Percentiles rank a stretch among this genome's conserved stretches.
Conservation (phyloP, 495 filamentous ascomycete species). For the Aspergillus saccharolyticus region DNA sequence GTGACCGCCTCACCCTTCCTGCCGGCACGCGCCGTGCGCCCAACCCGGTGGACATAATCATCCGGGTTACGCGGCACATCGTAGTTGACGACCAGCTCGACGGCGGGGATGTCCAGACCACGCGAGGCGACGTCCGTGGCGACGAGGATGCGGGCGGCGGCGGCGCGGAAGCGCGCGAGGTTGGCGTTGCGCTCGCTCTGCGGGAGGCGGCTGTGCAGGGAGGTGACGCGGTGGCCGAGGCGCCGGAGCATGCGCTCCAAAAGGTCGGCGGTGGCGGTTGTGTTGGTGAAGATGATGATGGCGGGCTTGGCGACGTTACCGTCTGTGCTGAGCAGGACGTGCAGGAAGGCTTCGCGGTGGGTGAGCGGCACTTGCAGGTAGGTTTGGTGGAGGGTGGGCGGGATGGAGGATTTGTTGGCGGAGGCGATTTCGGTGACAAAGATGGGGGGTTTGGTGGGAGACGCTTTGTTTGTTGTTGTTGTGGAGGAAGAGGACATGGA, state of each 20-base stretch:
- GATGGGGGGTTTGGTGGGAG: conserved; percentile 66
- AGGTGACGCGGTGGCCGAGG: conserved; percentile 83
- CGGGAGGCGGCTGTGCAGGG: conserved; percentile 78
- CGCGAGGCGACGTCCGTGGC: conserved; percentile 95
- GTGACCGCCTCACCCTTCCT: conserved; percentile 76
- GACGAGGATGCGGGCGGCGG: conserved; percentile 84
- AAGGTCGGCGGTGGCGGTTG: conserved; percentile 79
- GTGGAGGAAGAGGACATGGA: conserved; percentile 62
- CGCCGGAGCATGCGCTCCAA: conserved; percentile 79
- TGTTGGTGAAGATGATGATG: conserved; percentile 96
- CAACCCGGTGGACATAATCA: conserved; percentile 95
- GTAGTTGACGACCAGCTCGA: conserved; percentile 87
- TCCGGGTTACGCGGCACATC: conserved; percentile 93
- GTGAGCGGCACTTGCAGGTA: conserved; percentile 84
- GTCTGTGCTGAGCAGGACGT: conserved; percentile 79
- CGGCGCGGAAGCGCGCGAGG: conserved; percentile 83
- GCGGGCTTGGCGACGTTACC: conserved; percentile 65
- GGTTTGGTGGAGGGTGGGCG: conserved; percentile 72
- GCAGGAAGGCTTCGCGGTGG: conserved; percentile 88
- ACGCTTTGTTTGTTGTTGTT: conserved; percentile 88
- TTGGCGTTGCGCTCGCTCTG: conserved; percentile 81
- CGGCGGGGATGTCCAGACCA: conserved; percentile 92
- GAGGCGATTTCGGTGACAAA: conserved; percentile 86
- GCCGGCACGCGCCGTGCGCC: conserved; percentile 90
- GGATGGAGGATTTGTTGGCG: conserved; percentile 60